Evolutionary conservation across 176 grass and related monocot species (phyloP), one percentile per base, ranked within the genome.

Genomic region (Ensete glaucum): DNA sequence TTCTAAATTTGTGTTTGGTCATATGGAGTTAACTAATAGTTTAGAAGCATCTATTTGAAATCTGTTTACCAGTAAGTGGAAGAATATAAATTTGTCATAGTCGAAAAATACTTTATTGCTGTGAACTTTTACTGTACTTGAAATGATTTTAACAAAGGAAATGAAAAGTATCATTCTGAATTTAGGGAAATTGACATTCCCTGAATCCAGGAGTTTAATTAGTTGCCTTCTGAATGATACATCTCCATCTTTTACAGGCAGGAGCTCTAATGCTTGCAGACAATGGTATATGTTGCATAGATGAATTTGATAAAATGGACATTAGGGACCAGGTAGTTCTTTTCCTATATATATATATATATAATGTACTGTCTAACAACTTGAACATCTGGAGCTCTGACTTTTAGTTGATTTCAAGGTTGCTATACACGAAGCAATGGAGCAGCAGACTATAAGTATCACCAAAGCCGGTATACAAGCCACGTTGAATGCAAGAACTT

Each of bases 221-320:
- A 26, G 7, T 60, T 62, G 50, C 81, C 34, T 63, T 81, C 11
- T n/a, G 25, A 57, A n/a, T 76, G 58, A 65, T 54, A 54, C 11
- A 3, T 22, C 81, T 86, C 77, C 22, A 6, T 23, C 64, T 81
- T 10, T 70, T 85, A 66, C 83, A 99, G 95, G 90, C 95, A 73
- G 95, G 95, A 81, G 95, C 95, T 71, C 84, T 99, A 48, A 99
- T 99, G 95, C 85, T 99, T 76, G 95, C 95, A 76, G 95, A 99
- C 79, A 99, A 99, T 81, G 95, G 90, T 53, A 19, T 94, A 75
- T 99, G 95, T 77, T 99, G 95, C 77, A 99, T 99, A 14, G 95
- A 99, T 82, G 95, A 99, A 90, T 99, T 99, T 83, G 95, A 99
- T 88, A 99, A 99, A 67, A 99, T 99, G 95, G 95, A 99, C 56